These are phyloP conservation scores for Pilobolus umbonatus DNA, from an alignment of 192 early-diverging fungal species.

Conservation along the genomic window DNA sequence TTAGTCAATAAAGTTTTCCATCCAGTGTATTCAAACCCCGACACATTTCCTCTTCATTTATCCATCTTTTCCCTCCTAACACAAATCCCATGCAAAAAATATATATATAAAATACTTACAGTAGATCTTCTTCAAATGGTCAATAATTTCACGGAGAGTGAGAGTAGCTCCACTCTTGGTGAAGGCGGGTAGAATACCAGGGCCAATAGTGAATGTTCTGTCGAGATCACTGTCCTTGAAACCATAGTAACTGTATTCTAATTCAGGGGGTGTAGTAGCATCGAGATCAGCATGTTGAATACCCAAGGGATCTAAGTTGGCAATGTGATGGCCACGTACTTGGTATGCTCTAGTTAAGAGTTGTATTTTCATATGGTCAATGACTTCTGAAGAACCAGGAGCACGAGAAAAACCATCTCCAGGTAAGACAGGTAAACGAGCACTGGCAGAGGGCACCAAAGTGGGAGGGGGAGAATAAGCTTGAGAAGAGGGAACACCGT, in stretches of 20 bases:
- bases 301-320: constrained; percentile 92
- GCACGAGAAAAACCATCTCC: constrained; percentile 43
- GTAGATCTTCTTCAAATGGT: constrained; percentile 78
- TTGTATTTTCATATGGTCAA: constrained; percentile 99
- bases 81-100: not conserved
- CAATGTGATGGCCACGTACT: constrained; percentile 93
- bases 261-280: constrained; percentile 65
- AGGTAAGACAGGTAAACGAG: constrained; percentile 46
- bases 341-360: constrained; percentile 94
- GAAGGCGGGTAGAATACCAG: constrained; percentile 92
- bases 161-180: constrained; percentile 61
- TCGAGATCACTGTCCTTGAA: constrained; percentile 92
- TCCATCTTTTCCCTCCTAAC: not conserved
- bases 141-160: constrained; percentile 89
- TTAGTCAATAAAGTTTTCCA: not conserved
- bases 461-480: constrained; percentile 79
- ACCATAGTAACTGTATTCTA: constrained; percentile 86
- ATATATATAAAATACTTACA: constrained; percentile 47
- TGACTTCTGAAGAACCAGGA: constrained; percentile 51
- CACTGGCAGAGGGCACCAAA: constrained; percentile 65
- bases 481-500: constrained; percentile 56
- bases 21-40: not conserved
- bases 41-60: not conserved
- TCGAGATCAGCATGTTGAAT: constrained; percentile 62
- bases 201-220: constrained; percentile 86